These are phyloP conservation scores for Aquilaria malaccensis DNA, from an alignment of 345 rosid genomes.

Conservation along the genomic window DNA sequence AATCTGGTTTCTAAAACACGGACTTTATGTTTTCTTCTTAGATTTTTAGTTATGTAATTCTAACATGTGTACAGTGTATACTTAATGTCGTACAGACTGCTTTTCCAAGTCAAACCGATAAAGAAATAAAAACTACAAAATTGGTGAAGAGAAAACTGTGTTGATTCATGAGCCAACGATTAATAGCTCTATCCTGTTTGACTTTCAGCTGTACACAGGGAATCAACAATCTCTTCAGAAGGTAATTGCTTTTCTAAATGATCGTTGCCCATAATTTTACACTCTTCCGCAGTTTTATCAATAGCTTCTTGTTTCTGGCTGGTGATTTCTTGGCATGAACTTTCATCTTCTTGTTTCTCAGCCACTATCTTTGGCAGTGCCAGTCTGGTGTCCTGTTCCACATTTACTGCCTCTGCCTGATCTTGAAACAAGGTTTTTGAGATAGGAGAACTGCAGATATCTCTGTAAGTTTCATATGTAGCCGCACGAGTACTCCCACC, in stretches of 20 bases:
- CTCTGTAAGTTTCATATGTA: constrained; percentile 68
- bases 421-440: constrained; percentile 62
- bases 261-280: not conserved
- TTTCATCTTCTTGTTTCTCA: constrained; percentile 7
- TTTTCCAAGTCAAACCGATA: too few species aligned
- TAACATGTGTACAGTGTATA: too few species aligned
- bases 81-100: too few species aligned
- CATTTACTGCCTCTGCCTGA: constrained; percentile 63
- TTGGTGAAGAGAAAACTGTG: too few species aligned
- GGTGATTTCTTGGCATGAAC: not conserved
- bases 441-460: constrained; percentile 69
- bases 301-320: not conserved
- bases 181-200: constrained; percentile 19
- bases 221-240: constrained; percentile 19
- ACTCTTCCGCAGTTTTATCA: not conserved
- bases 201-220: constrained; percentile 12
- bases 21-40: too few species aligned
- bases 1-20: too few species aligned
- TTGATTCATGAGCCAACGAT: constrained; percentile 3
- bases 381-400: constrained; percentile 36
- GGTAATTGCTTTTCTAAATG: constrained; percentile 5
- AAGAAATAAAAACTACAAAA: too few species aligned
- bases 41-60: too few species aligned
- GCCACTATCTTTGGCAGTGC: constrained; percentile 8
- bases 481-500: constrained; percentile 75